Evolutionary conservation across 805 yeast genomes (phyloP).

Genomic region (Pichia nanzhaoensis): DNA sequence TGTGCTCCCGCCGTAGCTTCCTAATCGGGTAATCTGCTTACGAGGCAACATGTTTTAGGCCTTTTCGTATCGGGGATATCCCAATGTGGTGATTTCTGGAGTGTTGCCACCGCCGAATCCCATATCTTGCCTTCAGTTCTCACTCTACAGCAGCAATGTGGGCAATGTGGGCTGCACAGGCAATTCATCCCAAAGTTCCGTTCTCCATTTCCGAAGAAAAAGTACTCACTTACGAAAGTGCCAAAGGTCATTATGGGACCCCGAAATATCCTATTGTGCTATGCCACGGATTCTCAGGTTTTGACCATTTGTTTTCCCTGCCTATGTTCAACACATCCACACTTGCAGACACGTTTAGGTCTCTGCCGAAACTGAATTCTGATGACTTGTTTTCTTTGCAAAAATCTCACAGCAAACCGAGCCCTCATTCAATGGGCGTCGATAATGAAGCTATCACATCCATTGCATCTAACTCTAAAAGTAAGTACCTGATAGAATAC

Average conservation of each 20-base stretch:
- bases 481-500: constrained; percentile 50
- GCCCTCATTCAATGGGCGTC: constrained; percentile 3
- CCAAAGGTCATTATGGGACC: not conserved
- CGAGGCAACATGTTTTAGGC: not conserved
- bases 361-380: too few relatives aligned
- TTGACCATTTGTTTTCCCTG: constrained; percentile 13
- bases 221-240: not conserved
- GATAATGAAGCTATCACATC: constrained; percentile 8
- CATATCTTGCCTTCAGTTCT: too few relatives aligned
- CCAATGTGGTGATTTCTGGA: not conserved
- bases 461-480: constrained; percentile 8
- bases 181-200: too few relatives aligned
- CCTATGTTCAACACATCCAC: constrained; percentile 4
- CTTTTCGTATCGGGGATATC: not conserved
- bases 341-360: constrained; percentile 4
- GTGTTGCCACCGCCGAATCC: too few relatives aligned
- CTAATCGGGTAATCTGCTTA: not conserved
- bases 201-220: not conserved
- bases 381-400: too few relatives aligned
- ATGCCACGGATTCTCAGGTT: constrained; percentile 20
- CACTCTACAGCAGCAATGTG: too few relatives aligned
- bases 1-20: not conserved
- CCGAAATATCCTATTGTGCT: constrained; percentile 28
- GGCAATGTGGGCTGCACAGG: too few relatives aligned
- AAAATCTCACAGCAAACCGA: too few relatives aligned